These are phyloP conservation scores for Pistacia integerrima DNA, from an alignment of 345 rosid species.

Conservation along the genomic window DNA sequence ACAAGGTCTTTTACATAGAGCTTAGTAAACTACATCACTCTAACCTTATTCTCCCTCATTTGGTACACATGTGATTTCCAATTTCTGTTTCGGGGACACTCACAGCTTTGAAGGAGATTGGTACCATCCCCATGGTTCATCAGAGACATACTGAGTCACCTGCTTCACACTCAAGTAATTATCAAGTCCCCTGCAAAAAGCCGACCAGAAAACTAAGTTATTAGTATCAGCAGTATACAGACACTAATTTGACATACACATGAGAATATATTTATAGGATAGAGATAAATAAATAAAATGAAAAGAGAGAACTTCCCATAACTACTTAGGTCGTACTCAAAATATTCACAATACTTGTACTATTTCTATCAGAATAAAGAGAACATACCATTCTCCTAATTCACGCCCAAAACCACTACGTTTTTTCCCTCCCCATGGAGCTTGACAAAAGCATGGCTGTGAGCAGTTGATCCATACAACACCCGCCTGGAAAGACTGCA, in stretches of 20 bases:
- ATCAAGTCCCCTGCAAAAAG: slow-evolving; percentile 76
- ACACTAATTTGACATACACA: neutral
- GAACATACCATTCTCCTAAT: slow-evolving; percentile 83
- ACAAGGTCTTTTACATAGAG: neutral
- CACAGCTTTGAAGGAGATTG: slow-evolving; percentile 50
- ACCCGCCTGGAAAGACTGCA: slow-evolving; percentile 79
- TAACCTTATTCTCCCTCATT: neutral
- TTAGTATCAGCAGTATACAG: neutral
- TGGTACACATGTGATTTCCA: neutral
- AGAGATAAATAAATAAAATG: slow-evolving; percentile 20
- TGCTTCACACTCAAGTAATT: slow-evolving; percentile 93
- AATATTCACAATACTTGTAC: neutral
- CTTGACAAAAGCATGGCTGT: slow-evolving; percentile 95
- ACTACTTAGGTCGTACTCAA: neutral
- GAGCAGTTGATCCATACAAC: slow-evolving; percentile 96
- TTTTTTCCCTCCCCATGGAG: slow-evolving; percentile 98
- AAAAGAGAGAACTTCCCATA: neutral
- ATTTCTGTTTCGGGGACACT: no score
- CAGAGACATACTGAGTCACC: slow-evolving; percentile 71
- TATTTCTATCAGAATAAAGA: neutral
- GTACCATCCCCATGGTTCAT: slow-evolving; percentile 97
- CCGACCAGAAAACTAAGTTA: neutral
- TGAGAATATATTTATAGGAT: neutral
- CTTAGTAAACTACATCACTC: neutral
- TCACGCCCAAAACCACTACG: slow-evolving; percentile 99